Base-by-base conservation (phyloP, 495 filamentous ascomycete species). In the Talaromyces thailandensis region DNA sequence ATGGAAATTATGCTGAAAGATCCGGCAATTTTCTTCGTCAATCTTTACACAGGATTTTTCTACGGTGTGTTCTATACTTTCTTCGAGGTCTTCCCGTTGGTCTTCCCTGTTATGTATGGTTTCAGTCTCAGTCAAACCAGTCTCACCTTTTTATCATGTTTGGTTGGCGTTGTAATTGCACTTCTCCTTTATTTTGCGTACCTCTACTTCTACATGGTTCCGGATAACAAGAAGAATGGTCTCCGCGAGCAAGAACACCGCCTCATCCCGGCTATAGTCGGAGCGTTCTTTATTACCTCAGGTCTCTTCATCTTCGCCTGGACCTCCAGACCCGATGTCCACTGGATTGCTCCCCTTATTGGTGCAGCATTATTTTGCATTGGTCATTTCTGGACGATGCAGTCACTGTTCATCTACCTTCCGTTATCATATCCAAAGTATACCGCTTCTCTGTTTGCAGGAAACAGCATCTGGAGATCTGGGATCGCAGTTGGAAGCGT, bases 1-100 rank as follows among this genome's bases (percentile, higher is more conserved):
- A 74, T 80, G 40, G 65, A 76, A 25, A 68, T 82, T 5, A 76
- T 68, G 37, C 74, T 79, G 58, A 56, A 70, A 0, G 81, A 84
- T 57, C 82, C 80, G 2, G 78, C 80, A 52, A 75, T 83, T 23
- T 67, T 82, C 60, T 56, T 81, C 12, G 64, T 80, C 2, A 83
- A 82, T 62, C 70, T 83, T 24, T 83, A 84, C 67, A 81, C 79
- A 45, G 69, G 79, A 6, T 71, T 84, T 1, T 73, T 79, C 45
- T 84, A 85, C 51, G 81, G 76, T 6, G 76, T 84, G 29, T 70
- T 81, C 9, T 85, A 84, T 65, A 74, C 79, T 66, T 85, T 75
- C 73, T 84, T 85, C 70, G 82, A 85, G 64, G 77, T 75, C 7
- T 85, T 83, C 68, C 81, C 80, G 2, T 73, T 82, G 24, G 75